These are phyloP conservation scores for Beauveria caledonica DNA, from an alignment of 2,329 filamentous ascomycete species.

Conservation along the genomic window DNA sequence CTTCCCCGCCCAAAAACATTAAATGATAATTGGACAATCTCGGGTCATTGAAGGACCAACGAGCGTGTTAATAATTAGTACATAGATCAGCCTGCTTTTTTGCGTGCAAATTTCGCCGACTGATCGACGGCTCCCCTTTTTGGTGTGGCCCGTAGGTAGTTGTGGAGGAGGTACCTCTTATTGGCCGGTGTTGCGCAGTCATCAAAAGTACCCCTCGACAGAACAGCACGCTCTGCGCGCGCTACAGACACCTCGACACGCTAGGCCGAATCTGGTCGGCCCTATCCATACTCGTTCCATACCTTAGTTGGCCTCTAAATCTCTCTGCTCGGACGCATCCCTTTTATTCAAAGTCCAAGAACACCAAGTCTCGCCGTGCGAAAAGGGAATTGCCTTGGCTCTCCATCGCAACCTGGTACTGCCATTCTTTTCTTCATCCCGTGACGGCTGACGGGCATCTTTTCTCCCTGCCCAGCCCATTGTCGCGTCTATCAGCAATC, in stretches of 20 bases:
- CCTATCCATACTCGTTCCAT: conserved; percentile 3
- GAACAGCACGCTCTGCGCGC: not conserved
- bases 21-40: too few relatives aligned
- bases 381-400: conserved; percentile 1
- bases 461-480: not conserved
- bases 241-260: not conserved
- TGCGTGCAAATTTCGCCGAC: not conserved
- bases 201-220: not conserved
- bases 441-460: conserved; percentile 1
- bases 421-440: not conserved
- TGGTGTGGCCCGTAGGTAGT: not conserved
- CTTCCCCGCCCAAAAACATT: too few relatives aligned
- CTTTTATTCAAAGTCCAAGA: conserved; percentile 3
- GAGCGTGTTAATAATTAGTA: too few relatives aligned
- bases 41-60: too few relatives aligned
- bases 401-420: not conserved
- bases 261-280: conserved; percentile 7
- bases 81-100: not conserved
- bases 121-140: not conserved
- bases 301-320: conserved; percentile 12
- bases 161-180: not conserved
- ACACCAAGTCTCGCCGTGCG: not conserved
- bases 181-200: not conserved
- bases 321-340: conserved; percentile 2
- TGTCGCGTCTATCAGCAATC: not conserved